phyloP scores from a whole-genome alignment of 129 eudicot species.

The Logfia minima region DNA sequence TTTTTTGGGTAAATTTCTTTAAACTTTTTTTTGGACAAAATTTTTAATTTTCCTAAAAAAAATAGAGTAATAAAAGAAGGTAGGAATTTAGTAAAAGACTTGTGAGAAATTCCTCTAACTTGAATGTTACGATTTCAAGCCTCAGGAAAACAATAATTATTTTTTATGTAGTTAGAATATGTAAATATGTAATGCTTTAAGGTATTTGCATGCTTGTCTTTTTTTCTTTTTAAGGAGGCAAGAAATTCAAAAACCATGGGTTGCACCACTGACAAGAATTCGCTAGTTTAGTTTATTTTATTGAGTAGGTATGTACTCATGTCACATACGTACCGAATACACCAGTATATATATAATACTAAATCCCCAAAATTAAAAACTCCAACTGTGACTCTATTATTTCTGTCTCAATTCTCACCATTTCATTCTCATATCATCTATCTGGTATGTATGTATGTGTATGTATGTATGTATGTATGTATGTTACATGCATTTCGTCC shows the following conservation, averaged over 20 bases:
- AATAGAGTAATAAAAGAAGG: not conserved
- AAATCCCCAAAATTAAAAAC: not conserved
- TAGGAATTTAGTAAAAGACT: not conserved
- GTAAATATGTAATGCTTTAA: too few relatives aligned
- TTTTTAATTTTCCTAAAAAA: too few relatives aligned
- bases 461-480: too few relatives aligned
- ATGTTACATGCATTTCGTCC: not conserved
- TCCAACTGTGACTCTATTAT: slow-evolving; percentile 21
- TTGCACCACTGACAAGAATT: not conserved
- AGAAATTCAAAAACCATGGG: not conserved
- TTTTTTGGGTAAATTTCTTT: too few relatives aligned
- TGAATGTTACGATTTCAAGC: too few relatives aligned
- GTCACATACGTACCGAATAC: too few relatives aligned
- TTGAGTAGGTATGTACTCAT: not conserved
- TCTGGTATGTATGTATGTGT: not conserved
- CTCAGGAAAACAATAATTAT: too few relatives aligned
- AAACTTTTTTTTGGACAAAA: too few relatives aligned
- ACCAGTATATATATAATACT: not conserved
- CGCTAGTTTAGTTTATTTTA: not conserved
- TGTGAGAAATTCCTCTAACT: too few relatives aligned
- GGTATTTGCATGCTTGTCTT: too few relatives aligned
- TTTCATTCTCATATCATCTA: not conserved
- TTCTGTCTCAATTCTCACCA: slow-evolving; percentile 4
- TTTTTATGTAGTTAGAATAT: too few relatives aligned
- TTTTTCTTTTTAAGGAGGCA: not conserved